Evolutionary conservation across 2,329 filamentous ascomycete genomes (phyloP).

Genomic region (Ascochyta pisi): DNA sequence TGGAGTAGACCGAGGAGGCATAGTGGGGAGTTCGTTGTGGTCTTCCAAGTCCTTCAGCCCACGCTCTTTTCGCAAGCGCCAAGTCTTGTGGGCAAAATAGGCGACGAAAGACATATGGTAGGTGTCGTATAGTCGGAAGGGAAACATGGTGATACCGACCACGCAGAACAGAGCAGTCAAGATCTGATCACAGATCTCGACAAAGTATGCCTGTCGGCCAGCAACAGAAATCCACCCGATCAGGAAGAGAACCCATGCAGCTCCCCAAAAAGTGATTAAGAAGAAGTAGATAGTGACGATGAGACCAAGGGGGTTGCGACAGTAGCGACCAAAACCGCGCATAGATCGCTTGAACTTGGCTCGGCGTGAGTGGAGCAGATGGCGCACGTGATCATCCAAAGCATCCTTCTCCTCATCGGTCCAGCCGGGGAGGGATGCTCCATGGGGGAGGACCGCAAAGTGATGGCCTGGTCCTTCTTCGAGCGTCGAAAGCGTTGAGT

Average conservation of each 20-base stretch:
- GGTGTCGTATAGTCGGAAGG: constrained; percentile 80
- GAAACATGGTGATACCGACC: constrained; percentile 66
- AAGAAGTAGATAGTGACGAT: constrained; percentile 86
- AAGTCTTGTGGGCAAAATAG: constrained; percentile 71
- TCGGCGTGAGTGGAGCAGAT: constrained; percentile 82
- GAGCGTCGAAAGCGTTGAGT: constrained; percentile 42
- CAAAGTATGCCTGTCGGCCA: constrained; percentile 67
- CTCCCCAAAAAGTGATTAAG: constrained; percentile 83
- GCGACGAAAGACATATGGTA: constrained; percentile 87
- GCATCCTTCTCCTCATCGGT: constrained; percentile 73
- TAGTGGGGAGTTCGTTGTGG: constrained; percentile 69
- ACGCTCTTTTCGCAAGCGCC: constrained; percentile 68
- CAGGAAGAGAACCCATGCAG: constrained; percentile 86
- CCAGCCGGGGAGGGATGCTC: constrained; percentile 77
- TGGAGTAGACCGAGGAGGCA: constrained; percentile 50
- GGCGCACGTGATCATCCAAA: constrained; percentile 83
- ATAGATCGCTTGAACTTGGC: constrained; percentile 79
- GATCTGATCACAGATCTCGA: constrained; percentile 63
- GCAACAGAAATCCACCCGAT: constrained; percentile 89
- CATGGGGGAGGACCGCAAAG: constrained; percentile 81
- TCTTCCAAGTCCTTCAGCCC: constrained; percentile 68
- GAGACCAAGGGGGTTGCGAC: constrained; percentile 75
- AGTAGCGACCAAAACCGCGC: constrained; percentile 82
- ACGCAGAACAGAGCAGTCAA: constrained; percentile 69
- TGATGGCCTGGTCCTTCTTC: constrained; percentile 62